A percentile compares a stretch with the other conserved stretches of the same genome.
Evolutionary conservation across 2,329 filamentous ascomycete species (phyloP).

Genomic region (Calonectria honghensis): DNA sequence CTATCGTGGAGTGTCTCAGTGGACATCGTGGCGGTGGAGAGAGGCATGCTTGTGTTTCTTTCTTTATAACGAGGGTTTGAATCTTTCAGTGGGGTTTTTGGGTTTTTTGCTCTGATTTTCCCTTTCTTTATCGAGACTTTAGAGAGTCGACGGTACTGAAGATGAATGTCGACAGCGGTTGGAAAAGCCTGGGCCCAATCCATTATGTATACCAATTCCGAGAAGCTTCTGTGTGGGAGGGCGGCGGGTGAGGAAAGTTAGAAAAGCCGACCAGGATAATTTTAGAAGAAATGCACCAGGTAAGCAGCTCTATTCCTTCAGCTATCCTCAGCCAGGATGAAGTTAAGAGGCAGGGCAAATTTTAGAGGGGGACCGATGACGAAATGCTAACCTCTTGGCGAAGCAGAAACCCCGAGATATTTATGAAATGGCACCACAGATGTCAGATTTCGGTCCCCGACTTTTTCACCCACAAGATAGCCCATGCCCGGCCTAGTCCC

Average conservation of each 20-base stretch:
- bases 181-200: not conserved
- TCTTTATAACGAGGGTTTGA: constrained; percentile 4
- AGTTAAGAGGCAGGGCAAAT: constrained; percentile 15
- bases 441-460: constrained; percentile 30
- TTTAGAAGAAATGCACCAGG: constrained; percentile 15
- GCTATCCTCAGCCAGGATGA: constrained; percentile 19
- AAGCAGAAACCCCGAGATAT: constrained; percentile 24
- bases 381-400: constrained; percentile 10
- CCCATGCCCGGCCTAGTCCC: constrained; percentile 21
- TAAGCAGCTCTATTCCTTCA: constrained; percentile 29
- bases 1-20: constrained; percentile 4
- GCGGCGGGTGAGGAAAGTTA: not conserved
- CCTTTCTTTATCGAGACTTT: not conserved
- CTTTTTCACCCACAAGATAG: constrained; percentile 14
- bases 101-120: not conserved
- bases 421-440: constrained; percentile 33
- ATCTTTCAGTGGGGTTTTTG: not conserved
- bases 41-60: constrained; percentile 46
- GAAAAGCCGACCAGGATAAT: not conserved
- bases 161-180: constrained; percentile 6
- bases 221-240: not conserved
- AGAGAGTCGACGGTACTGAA: constrained; percentile 1
- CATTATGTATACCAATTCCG: constrained; percentile 16
- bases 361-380: constrained; percentile 22
- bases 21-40: constrained; percentile 48